Conservation (phyloP, 768 basidiomycete species). For the Suillus brevipes region DNA sequence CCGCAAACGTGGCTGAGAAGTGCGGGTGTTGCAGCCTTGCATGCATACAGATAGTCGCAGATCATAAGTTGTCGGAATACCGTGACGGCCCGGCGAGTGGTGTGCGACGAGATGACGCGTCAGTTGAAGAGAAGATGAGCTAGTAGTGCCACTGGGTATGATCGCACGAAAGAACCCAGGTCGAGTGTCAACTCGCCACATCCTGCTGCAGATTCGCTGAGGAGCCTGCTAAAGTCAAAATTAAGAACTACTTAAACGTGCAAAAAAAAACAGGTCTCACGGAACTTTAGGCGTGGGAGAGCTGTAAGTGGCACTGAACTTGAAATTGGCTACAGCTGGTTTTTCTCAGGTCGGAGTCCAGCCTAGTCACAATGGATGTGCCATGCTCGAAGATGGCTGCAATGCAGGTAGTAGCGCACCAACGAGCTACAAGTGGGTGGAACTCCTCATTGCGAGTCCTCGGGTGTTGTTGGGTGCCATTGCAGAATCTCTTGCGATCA, state of each 20-base stretch:
- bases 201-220: not conserved
- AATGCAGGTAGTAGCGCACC: not conserved
- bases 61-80: not conserved
- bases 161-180: not conserved
- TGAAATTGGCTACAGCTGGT: not conserved
- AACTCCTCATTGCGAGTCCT: not conserved
- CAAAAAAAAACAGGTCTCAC: not conserved
- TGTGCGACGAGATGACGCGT: not conserved
- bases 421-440: not conserved
- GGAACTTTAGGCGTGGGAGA: not conserved
- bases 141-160: not conserved
- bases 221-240: not conserved
- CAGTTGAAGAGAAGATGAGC: not conserved
- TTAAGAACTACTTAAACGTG: not conserved
- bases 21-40: not conserved
- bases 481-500: not conserved
- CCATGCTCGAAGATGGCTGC: not conserved
- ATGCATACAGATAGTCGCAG: not conserved
- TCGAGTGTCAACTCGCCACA: not conserved
- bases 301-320: not conserved
- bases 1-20: not conserved
- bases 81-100: not conserved
- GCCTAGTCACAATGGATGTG: not conserved
- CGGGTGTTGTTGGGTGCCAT: too few species aligned
- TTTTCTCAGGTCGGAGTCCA: not conserved